A percentile compares a stretch with the other conserved stretches of the same genome.
Evolutionary conservation across 805 yeast species (phyloP).

Genomic region (Scheffersomyces lignosus): DNA sequence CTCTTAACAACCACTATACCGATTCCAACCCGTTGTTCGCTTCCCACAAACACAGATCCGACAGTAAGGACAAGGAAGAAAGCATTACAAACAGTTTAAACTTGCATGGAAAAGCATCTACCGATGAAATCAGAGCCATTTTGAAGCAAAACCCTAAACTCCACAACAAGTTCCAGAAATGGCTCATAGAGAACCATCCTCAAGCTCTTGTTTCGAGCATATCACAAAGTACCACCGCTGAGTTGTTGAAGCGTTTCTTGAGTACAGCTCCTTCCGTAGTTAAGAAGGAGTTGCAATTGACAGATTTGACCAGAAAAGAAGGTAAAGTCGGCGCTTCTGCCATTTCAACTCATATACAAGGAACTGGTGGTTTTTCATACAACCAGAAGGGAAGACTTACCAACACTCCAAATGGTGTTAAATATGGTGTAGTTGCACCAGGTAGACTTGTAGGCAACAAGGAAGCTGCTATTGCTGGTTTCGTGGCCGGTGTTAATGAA

Average conservation of each 20-base stretch:
- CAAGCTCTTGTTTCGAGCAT: conserved; percentile 25
- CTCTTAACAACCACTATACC: conserved; percentile 34
- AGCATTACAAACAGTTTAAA: conserved; percentile 33
- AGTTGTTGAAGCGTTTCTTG: conserved; percentile 36
- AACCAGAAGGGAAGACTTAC: conserved; percentile 63
- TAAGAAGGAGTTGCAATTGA: conserved; percentile 20
- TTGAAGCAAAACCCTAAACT: conserved; percentile 45
- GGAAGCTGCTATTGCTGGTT: conserved; percentile 63
- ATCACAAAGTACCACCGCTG: conserved; percentile 22
- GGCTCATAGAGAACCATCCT: conserved; percentile 54
- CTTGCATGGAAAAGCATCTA: conserved; percentile 26
- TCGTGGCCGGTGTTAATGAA: conserved; percentile 36
- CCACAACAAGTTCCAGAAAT: conserved; percentile 53
- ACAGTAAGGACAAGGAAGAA: conserved; percentile 19
- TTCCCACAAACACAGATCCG: conserved; percentile 21
- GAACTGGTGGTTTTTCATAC: conserved; percentile 78
- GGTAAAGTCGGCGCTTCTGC: conserved; percentile 11
- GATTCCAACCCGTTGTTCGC: conserved; percentile 45
- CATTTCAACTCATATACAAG: conserved; percentile 41
- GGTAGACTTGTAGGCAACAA: conserved; percentile 61
- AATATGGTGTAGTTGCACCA: conserved; percentile 55
- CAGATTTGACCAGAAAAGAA: conserved; percentile 22
- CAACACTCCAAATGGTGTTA: conserved; percentile 71
- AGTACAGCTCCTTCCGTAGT: conserved; percentile 17
- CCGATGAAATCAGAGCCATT: conserved; percentile 28